These are phyloP conservation scores for Pleurotus pulmonarius DNA, from an alignment of 768 basidiomycete species.

Conservation along the genomic window DNA sequence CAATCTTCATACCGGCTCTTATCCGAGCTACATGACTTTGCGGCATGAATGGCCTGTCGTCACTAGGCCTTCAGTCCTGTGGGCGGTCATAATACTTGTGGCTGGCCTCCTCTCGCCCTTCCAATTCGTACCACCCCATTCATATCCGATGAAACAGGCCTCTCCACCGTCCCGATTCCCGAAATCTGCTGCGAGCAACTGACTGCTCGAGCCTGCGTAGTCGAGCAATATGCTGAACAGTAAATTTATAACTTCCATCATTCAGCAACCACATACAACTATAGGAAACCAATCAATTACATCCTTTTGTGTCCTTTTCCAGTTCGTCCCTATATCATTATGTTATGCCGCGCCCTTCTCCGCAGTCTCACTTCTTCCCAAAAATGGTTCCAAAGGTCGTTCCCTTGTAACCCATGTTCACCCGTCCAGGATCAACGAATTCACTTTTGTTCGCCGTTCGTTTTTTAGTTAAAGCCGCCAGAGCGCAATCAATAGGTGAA, in stretches of 20 bases:
- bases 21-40: neutral
- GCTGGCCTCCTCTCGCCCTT: neutral
- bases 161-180: neutral
- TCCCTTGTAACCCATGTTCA: conserved; percentile 43
- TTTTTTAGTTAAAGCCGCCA: neutral
- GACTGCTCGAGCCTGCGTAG: no score
- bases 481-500: neutral
- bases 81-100: neutral
- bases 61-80: no score
- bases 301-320: no score
- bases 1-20: conserved; percentile 3
- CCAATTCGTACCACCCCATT: neutral
- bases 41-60: no score
- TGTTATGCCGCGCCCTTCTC: neutral
- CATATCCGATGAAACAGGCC: conserved; percentile 1
- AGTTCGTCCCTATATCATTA: neutral
- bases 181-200: neutral
- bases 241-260: no score
- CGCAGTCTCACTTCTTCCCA: conserved; percentile 17
- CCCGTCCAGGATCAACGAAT: conserved; percentile 52
- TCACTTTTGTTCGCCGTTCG: conserved; percentile 19
- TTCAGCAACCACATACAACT: no score
- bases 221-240: no score
- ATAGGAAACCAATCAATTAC: no score
- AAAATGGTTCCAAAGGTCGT: conserved; percentile 47